A percentile compares a stretch with the other conserved stretches of the same genome.
These are phyloP conservation scores for Fusarium devonianum DNA, from an alignment of 2,329 filamentous ascomycete genomes.

Conservation along the genomic window DNA sequence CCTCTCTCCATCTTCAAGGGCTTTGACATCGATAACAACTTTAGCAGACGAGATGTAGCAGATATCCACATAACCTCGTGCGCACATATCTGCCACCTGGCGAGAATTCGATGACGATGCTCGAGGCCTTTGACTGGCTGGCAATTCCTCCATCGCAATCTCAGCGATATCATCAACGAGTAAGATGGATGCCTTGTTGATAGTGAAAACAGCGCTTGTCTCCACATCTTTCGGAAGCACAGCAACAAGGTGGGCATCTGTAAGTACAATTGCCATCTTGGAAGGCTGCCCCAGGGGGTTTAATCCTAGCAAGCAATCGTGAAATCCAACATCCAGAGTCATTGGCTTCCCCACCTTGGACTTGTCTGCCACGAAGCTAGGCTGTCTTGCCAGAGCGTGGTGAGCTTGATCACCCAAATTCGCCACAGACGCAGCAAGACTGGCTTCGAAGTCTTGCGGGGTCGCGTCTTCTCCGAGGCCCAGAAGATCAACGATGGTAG, in stretches of 20 bases:
- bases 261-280: conserved; percentile 80
- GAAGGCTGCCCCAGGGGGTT: conserved; percentile 80
- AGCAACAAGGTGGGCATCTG: conserved; percentile 76
- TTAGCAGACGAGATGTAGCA: conserved; percentile 87
- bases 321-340: conserved; percentile 75
- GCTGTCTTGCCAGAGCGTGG: conserved; percentile 49
- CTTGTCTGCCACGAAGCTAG: conserved; percentile 37
- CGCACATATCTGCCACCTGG: conserved; percentile 64
- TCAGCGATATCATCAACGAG: conserved; percentile 76
- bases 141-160: conserved; percentile 16
- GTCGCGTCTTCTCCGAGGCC: conserved; percentile 72
- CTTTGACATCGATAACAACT: conserved; percentile 66
- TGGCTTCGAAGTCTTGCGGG: conserved; percentile 75
- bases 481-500: conserved; percentile 81
- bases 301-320: conserved; percentile 82
- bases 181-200: conserved; percentile 83
- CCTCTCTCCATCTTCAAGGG: conserved; percentile 63
- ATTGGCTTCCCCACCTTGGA: conserved; percentile 61
- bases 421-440: conserved; percentile 80
- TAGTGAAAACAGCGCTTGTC: conserved; percentile 68
- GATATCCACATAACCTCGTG: conserved; percentile 82
- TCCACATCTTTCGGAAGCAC: conserved; percentile 70
- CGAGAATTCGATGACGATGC: conserved; percentile 50
- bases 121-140: conserved; percentile 35
- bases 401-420: conserved; percentile 74